Base-by-base conservation (phyloP, 2,329 filamentous ascomycete genomes). In the Cordyceps pruinosa region DNA sequence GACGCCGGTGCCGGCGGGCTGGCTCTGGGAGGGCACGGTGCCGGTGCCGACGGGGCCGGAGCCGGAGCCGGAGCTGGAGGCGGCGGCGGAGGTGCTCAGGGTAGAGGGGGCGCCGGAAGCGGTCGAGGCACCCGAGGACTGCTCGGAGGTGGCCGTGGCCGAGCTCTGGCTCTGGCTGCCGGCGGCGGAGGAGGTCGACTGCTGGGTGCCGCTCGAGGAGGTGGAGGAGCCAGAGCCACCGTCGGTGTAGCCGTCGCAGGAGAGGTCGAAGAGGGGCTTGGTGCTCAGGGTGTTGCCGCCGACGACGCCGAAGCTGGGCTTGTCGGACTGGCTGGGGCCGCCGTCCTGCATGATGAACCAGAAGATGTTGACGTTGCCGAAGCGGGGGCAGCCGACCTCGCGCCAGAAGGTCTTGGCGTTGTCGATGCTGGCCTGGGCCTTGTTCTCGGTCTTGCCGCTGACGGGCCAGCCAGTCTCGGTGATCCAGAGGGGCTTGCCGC, bases 391-490 rank as follows among this genome's bases (percentile, higher is more conserved):
- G 53, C 85, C 88, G 53, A 93, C 87, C 46, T 87, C 76, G 64
- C 89, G 78, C 88, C 89, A 96, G 80, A 84, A 96, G n/a, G 72
- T 80, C 75, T 89, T 79, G 44, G 91, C 89, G 68, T 93, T 92
- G 54, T 79, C 74, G 32, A 74, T 61, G 35, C 77, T 85, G 6
- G 91, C 77, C 10, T 87, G 78, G 41, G 83, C 89, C 49, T 81
- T 68, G 63, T 84, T 85, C 60, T 80, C 73, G 1, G 75, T 78
- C 62, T 81, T 74, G 57, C 90, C 91, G 65, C 78, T 84, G 54
- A 91, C 84, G 49, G 91, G 90, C 84, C 89, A 94, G 62, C 91
- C 91, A 17, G 90, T 94, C 79, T 96, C 90, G 28, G 90, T 94
- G 61, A 95, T 81, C 89, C 89, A 94, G 64, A 95, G 81, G 19